Evolutionary conservation across 495 filamentous ascomycete genomes (phyloP), one percentile per base, ranked within the genome.

Genomic region (Hypoxylon subgilvum): DNA sequence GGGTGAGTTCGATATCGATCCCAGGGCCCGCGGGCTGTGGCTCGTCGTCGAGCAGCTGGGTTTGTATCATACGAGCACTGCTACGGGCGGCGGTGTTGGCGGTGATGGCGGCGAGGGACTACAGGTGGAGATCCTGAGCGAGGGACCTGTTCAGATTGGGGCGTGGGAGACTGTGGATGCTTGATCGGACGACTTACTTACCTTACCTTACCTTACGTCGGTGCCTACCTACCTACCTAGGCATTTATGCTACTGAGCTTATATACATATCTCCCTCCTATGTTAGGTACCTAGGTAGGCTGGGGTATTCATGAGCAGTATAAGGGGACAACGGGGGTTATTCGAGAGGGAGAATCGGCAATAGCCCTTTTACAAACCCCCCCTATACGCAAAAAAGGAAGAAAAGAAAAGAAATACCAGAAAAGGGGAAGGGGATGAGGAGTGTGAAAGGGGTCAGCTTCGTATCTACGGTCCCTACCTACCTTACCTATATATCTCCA

Each of bases 41-140:
- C 72, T 96, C 51, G 88, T 96, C 10, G 74, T 96, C 52, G 91
- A 96, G 69, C 79, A 89, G 52, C 76, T 88, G 41, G 88, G 85
- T 4, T 27, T 45, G 22, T 47, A 53, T 4, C 18, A 18, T 30
- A 8, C 4, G 3, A 8, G 23, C 36, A 17, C 12, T 16, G 19
- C 9, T 34, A 23, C 35, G 2, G 34, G 44, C 70, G 77, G 27
- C 35, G 46, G 27, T 30, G 56, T 77, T 38, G 75, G 75, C 22
- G 75, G 75, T 36, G 84, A 85, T 21, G 76, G 74, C 23, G 76
- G 76, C 38, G 85, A 84, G 31, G 76, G 74, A 34, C 80, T 90
- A 25, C 78, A 84, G 51, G 79, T 92, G 5, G 86, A 89, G 61
- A 74, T 89, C 18, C 59, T 89, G 57, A 88, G 87, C 54, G 89